Evolutionary conservation across 208 protist species (phyloP).

Genomic region (Acanthamoeba divionensis): DNA sequence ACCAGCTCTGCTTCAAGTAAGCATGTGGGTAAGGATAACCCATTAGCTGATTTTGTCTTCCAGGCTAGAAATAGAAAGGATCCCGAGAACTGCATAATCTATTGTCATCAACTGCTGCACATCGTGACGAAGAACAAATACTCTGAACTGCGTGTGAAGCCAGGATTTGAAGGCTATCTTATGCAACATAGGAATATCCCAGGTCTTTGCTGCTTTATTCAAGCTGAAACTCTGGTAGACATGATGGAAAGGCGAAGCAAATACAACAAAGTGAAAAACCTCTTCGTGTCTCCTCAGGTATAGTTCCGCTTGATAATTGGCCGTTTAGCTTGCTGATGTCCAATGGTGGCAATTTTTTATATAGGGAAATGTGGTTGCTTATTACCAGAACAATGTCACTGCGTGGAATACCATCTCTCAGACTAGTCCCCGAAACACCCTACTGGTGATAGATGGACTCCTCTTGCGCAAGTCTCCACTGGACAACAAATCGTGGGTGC

Average conservation of each 20-base stretch:
- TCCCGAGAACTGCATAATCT: not conserved
- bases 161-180: not conserved
- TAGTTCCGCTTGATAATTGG: not conserved
- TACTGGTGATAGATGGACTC: not conserved
- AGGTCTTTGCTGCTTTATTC: not conserved
- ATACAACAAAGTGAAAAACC: not conserved
- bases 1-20: too few species aligned
- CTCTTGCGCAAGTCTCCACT: not conserved
- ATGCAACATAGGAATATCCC: not conserved
- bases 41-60: too few species aligned
- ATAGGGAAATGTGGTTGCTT: not conserved
- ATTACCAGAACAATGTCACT: not conserved
- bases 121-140: not conserved
- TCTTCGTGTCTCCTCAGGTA: not conserved
- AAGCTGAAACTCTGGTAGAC: not conserved
- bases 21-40: too few species aligned
- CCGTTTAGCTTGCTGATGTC: not conserved
- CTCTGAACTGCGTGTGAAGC: not conserved
- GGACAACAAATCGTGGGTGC: not conserved
- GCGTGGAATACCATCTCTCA: not conserved
- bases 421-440: not conserved
- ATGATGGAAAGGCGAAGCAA: not conserved
- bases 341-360: not conserved
- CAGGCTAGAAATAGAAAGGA: not conserved
- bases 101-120: not conserved